These are phyloP conservation scores for Boechera retrofracta DNA, from an alignment of 345 rosid species.

Conservation along the genomic window DNA sequence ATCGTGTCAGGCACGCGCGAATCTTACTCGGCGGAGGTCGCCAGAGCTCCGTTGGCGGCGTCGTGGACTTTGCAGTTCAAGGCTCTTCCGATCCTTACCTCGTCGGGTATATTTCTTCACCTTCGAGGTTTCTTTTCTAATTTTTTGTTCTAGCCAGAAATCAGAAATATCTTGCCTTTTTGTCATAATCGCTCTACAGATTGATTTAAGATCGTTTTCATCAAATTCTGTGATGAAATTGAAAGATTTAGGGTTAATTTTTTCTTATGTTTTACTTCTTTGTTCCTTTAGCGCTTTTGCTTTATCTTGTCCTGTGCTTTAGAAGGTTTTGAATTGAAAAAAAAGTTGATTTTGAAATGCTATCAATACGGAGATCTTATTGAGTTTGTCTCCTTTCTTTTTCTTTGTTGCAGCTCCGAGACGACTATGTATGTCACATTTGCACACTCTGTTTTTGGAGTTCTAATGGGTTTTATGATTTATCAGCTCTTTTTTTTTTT, in stretches of 20 bases:
- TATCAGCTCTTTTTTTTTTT: not conserved
- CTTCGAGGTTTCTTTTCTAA: not conserved
- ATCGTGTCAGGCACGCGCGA: slow-evolving; percentile 74
- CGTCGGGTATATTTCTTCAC: slow-evolving; percentile 61
- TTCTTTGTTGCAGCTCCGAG: slow-evolving; percentile 49
- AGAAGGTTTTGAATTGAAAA: not conserved
- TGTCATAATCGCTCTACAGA: not conserved
- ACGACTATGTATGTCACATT: slow-evolving; percentile 45
- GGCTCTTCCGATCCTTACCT: slow-evolving; percentile 91
- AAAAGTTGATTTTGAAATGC: slow-evolving; percentile 4
- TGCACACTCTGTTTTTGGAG: slow-evolving; percentile 46
- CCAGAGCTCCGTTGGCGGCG: slow-evolving; percentile 63
- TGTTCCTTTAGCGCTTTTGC: not conserved
- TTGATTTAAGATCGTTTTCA: slow-evolving; percentile 26
- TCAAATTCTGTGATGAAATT: slow-evolving; percentile 1
- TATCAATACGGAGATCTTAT: slow-evolving; percentile 17
- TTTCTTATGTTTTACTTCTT: not conserved
- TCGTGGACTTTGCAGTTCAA: slow-evolving; percentile 59
- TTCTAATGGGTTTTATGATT: slow-evolving; percentile 29
- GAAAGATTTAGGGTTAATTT: slow-evolving; percentile 5
- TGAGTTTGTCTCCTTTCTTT: slow-evolving; percentile 30
- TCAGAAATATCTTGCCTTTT: not conserved
- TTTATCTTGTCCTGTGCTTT: not conserved
- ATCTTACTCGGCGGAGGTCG: slow-evolving; percentile 66
- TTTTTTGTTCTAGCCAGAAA: slow-evolving; percentile 14